Conservation (phyloP, 2,329 filamentous ascomycete genomes). For the Penicillium sp. region DNA sequence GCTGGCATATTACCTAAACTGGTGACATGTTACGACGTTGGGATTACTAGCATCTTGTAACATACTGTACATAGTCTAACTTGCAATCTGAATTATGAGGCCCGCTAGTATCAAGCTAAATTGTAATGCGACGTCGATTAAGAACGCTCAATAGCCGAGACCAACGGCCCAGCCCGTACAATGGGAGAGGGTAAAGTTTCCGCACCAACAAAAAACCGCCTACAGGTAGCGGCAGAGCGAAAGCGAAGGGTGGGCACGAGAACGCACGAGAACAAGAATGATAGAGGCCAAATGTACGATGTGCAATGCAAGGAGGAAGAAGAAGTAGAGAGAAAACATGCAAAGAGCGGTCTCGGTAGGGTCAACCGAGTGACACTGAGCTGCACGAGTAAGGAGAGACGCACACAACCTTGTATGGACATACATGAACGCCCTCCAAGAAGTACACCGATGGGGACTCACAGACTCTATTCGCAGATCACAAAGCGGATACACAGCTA, state of each 20-base stretch:
- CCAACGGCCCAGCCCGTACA: not conserved
- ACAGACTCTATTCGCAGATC: constrained; percentile 20
- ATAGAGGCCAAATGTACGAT: not conserved
- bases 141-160: constrained; percentile 6
- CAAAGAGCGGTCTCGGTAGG: constrained; percentile 9
- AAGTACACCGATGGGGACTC: constrained; percentile 1
- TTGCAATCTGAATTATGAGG: not conserved
- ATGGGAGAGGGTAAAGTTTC: constrained; percentile 17
- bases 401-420: not conserved
- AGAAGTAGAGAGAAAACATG: not conserved
- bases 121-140: constrained; percentile 3
- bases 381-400: constrained; percentile 6
- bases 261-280: not conserved
- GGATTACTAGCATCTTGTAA: not conserved
- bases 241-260: not conserved
- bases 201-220: not conserved
- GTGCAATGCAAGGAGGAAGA: not conserved
- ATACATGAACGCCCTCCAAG: not conserved
- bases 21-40: not conserved
- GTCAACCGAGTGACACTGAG: constrained; percentile 6
- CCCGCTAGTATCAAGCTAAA: not conserved
- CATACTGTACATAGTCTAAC: not conserved
- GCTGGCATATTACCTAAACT: not conserved
- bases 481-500: constrained; percentile 9
- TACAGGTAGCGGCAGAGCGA: not conserved